A percentile compares a stretch with the other conserved stretches of the same genome.
Conservation (phyloP, 495 filamentous ascomycete species). For the Parmelia sp. region DNA sequence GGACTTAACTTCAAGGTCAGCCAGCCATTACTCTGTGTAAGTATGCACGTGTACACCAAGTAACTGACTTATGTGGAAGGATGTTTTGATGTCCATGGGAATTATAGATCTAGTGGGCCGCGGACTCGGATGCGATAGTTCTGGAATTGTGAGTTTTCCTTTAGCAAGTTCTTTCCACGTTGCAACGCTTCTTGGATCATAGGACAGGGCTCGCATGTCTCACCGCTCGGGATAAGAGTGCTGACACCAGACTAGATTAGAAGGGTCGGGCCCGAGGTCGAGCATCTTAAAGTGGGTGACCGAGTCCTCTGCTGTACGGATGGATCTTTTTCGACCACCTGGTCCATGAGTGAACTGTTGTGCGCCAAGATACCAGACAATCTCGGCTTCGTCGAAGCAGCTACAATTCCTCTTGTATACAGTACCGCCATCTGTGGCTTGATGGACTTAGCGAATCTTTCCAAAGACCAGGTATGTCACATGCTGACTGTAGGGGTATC, state of each 20-base stretch:
- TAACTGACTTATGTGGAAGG: too few relatives aligned
- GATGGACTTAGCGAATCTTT: conserved; percentile 21
- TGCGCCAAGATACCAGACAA: conserved; percentile 29
- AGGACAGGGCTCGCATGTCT: not conserved
- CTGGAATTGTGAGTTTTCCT: too few relatives aligned
- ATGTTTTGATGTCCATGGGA: too few relatives aligned
- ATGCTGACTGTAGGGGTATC: too few relatives aligned
- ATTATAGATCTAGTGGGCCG: too few relatives aligned
- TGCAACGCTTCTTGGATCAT: not conserved
- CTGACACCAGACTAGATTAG: not conserved
- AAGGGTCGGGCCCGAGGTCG: conserved; percentile 34
- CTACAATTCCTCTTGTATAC: conserved; percentile 29
- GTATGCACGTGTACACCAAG: conserved; percentile 25
- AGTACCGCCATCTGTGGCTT: conserved; percentile 30
- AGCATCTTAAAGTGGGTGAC: conserved; percentile 34
- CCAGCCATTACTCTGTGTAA: conserved; percentile 33
- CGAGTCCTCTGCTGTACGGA: conserved; percentile 28
- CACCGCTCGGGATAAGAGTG: not conserved
- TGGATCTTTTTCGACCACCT: conserved; percentile 17
- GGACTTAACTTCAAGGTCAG: too few relatives aligned
- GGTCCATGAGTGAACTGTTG: not conserved
- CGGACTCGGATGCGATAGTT: too few relatives aligned
- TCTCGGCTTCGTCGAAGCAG: conserved; percentile 32
- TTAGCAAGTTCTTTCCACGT: not conserved
- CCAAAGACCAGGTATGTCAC: conserved; percentile 30